phyloP scores from a whole-genome alignment of 2,329 filamentous ascomycete genomes.

The Exophiala spinifera region DNA sequence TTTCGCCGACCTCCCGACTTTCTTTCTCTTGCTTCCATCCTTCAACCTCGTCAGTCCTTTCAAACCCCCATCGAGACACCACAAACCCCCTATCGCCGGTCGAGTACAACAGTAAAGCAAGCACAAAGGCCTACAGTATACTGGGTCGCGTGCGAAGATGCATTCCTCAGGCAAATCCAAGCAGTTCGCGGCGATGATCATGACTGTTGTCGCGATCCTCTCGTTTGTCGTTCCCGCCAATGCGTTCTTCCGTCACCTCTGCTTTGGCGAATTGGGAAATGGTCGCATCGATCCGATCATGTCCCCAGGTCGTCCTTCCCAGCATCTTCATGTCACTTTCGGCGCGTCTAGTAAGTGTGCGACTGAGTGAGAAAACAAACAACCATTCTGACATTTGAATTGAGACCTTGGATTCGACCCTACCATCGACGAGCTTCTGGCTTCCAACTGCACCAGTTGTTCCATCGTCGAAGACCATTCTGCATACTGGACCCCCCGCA shows the following conservation, averaged over 20 bases:
- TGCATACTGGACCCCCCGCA: constrained; percentile 77
- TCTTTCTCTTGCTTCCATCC: neutral
- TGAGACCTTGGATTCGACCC: constrained; percentile 64
- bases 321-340: constrained; percentile 72
- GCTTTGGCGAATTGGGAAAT: constrained; percentile 65
- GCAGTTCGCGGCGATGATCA: neutral
- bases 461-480: constrained; percentile 77
- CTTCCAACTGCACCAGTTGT: constrained; percentile 74
- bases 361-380: neutral
- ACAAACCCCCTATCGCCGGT: neutral
- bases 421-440: constrained; percentile 54
- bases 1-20: neutral
- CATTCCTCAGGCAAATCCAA: constrained; percentile 10
- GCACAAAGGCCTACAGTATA: neutral
- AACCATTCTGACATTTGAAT: constrained; percentile 1
- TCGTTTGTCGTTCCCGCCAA: constrained; percentile 27
- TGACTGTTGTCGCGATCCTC: constrained; percentile 8
- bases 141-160: neutral
- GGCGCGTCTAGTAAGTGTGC: constrained; percentile 68
- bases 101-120: neutral
- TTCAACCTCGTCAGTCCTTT: neutral
- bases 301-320: constrained; percentile 55
- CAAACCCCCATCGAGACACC: neutral
- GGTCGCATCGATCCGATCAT: constrained; percentile 77
- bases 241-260: constrained; percentile 90